Base-by-base conservation (phyloP, 2,329 filamentous ascomycete species). In the Neofusicoccum umdonicola region DNA sequence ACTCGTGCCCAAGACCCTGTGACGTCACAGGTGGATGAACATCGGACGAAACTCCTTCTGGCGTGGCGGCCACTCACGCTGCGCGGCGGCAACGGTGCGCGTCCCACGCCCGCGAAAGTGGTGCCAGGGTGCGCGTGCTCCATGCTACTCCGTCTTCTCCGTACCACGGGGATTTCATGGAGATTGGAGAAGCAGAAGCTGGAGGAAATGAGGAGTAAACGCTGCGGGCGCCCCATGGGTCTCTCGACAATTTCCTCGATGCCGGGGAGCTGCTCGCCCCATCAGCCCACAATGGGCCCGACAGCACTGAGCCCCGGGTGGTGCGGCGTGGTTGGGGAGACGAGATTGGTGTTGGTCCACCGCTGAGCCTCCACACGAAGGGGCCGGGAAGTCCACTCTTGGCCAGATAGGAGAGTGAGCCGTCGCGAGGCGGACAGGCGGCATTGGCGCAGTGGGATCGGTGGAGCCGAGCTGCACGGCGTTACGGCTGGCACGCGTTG, bases 251-350 rank as follows among this genome's bases (percentile, higher is more conserved):
- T 52, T 54, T 52, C 50, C 17, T 63, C 61, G n/a, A 11, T 5
- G 27, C 19, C 17, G 17, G 51, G 48, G 48, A 19, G 60, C 39
- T 35, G 60, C 34, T 11, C 13, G 60, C 37, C 37, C 60, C 61
- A 52, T 63, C 61, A 63, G 60, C 60, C 60, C 60, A 63, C 60
- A 54, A 63, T 52, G 50, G 60, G 50, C 48, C 60, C 60, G 48
- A 44, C 60, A 63, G 61, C 61, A 54, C 61, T 63, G 61, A 15
- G 41, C 61, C 31, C 17, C 8, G 15, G 35, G 39, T 47, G 61
- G 48, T 47, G 48, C 42, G 48, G 48, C 35, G 48, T 19, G 39
- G 15, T 22, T 39, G 27, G 27, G 31, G 19, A 31, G 60, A 13
- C 37, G 37, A 44, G n/a, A 44, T 51, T 37, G 45, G 42, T 11